A percentile compares a stretch with the other conserved stretches of the same genome.
phyloP scores from a whole-genome alignment of 176 grass and related monocot species.

The Themeda triandra region DNA sequence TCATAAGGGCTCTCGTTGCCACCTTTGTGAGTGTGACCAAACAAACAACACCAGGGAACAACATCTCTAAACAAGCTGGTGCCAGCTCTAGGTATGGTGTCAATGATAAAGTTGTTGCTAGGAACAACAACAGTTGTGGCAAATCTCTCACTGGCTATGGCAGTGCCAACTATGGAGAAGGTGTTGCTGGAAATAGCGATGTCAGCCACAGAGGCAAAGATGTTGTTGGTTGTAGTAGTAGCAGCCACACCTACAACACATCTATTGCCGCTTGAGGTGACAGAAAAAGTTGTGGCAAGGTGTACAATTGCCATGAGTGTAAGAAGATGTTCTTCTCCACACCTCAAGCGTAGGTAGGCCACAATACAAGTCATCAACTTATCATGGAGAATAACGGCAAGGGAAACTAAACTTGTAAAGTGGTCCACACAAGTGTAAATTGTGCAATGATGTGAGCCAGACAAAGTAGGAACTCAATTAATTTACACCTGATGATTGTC shows the following conservation, averaged over 20 bases:
- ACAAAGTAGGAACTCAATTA: no score
- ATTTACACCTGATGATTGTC: no score
- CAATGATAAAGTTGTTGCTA: no score
- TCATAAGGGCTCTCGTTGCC: not conserved
- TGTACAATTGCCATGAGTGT: not conserved
- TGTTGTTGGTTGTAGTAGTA: not conserved
- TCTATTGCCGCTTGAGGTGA: no score
- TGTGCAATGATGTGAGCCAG: no score
- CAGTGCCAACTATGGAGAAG: not conserved
- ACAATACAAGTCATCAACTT: not conserved
- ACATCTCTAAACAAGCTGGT: not conserved
- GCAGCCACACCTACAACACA: not conserved
- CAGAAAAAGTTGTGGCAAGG: not conserved
- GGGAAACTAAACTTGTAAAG: no score
- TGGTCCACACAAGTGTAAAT: no score
- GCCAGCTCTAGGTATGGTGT: not conserved
- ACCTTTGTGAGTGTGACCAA: not conserved
- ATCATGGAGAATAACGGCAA: no score
- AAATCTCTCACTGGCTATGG: not conserved
- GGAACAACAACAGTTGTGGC: no score
- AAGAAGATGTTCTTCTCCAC: not conserved
- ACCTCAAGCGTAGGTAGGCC: conserved; percentile 5
- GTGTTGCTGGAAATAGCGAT: not conserved
- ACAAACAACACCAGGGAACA: not conserved
- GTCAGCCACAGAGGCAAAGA: not conserved